Evolutionary conservation across 2,329 filamentous ascomycete genomes (phyloP).

Genomic region (Colletotrichum tropicale): DNA sequence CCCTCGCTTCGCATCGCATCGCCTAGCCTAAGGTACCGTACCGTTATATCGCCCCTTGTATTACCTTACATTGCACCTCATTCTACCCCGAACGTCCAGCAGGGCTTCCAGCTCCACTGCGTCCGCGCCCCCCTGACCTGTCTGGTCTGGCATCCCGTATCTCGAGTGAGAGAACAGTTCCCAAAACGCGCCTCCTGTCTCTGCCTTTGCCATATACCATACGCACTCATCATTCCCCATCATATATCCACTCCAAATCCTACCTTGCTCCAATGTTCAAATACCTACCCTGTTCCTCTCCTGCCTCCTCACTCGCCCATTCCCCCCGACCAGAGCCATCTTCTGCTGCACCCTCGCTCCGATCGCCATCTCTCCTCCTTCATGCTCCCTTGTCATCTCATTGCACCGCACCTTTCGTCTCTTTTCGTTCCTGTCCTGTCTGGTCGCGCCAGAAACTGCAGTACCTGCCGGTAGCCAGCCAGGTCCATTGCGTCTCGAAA

Average conservation of each 20-base stretch:
- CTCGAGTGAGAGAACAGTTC: background rate
- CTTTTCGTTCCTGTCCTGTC: constrained; percentile 2
- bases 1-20: constrained; percentile 4
- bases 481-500: constrained; percentile 32
- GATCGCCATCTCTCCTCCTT: constrained; percentile 23
- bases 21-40: constrained; percentile 11
- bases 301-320: constrained; percentile 28
- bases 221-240: constrained; percentile 29
- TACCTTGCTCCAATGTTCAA: constrained; percentile 36
- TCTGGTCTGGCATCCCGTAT: background rate
- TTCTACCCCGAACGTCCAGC: constrained; percentile 17
- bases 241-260: constrained; percentile 38
- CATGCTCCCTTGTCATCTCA: constrained; percentile 17
- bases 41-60: constrained; percentile 15
- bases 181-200: constrained; percentile 9
- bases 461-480: background rate
- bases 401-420: constrained; percentile 12
- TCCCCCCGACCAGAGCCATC: constrained; percentile 3
- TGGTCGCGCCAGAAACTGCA: background rate
- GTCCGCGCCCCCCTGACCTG: constrained; percentile 1
- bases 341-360: constrained; percentile 26
- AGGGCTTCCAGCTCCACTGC: constrained; percentile 12
- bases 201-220: constrained; percentile 20
- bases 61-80: constrained; percentile 18
- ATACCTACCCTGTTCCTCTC: constrained; percentile 34